Percentiles rank a stretch among this genome's conserved stretches.
Conservation (phyloP, 1,139 yeast species). For the Hansenula lynferdii region DNA sequence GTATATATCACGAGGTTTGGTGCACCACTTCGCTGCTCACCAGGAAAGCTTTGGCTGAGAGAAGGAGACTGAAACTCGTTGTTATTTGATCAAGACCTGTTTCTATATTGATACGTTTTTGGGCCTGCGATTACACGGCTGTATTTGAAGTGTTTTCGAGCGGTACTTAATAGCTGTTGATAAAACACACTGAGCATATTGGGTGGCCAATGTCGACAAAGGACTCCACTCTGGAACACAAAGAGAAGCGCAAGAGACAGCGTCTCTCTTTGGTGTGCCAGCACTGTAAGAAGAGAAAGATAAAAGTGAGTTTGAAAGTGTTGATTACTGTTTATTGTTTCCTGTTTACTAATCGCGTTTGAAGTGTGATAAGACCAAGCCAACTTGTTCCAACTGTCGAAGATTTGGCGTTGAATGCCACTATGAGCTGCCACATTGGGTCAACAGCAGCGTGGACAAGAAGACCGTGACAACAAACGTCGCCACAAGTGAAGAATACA, state of each 20-base stretch:
- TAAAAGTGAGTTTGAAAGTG: not conserved
- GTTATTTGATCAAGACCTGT: too few species aligned
- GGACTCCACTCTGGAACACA: too few species aligned
- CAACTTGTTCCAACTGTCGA: conserved; percentile 1
- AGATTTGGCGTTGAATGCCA: conserved; percentile 1
- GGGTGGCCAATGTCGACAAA: too few species aligned
- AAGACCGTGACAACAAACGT: not conserved
- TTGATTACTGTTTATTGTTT: not conserved
- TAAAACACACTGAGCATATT: too few species aligned
- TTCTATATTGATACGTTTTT: too few species aligned
- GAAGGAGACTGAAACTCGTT: too few species aligned
- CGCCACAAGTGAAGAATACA: not conserved
- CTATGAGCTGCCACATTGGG: conserved; percentile 1
- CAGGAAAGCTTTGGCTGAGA: too few species aligned
- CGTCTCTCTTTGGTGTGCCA: not conserved
- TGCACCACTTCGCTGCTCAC: too few species aligned
- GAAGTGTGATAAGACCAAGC: conserved; percentile 1
- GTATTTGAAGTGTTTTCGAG: too few species aligned
- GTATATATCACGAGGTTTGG: too few species aligned
- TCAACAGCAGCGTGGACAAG: not conserved
- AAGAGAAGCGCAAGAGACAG: not conserved
- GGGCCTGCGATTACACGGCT: too few species aligned
- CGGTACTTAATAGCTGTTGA: too few species aligned
- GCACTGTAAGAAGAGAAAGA: conserved; percentile 3
- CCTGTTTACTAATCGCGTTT: not conserved